Evolutionary conservation across 2,329 filamentous ascomycete species (phyloP), one percentile per base, ranked within the genome.

Genomic region (Hysterium pulicare): DNA sequence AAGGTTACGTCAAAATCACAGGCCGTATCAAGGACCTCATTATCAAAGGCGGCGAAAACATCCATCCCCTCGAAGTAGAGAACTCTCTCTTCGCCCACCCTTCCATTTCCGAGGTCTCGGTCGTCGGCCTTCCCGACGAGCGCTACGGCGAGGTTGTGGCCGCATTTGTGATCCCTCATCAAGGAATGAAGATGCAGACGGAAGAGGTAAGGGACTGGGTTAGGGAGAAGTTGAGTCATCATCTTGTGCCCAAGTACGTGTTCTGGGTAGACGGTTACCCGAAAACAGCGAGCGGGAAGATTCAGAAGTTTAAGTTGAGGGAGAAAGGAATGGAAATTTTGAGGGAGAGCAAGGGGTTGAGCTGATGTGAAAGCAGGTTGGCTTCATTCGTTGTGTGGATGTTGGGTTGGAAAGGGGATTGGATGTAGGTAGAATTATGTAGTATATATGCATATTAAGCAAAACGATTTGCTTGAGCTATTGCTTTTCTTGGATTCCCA

Each of bases 201-300:
- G 75, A 83, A 0, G 76, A 79, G 23, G 73, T 95, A 1, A 77
- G 81, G 57, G 66, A 69, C 1, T 96, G 87, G 87, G 89, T 96
- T 2, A 71, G 77, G 36, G 70, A 74, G 43, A 79, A 76, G 38
- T 65, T 97, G 48, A 81, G 80, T 50, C 87, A 91, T 66, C 80
- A 96, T 61, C 64, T 84, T 77, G 87, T 87, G 40, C 91, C 91
- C 0, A 93, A 87, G 67, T 81, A 91, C 61, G 78, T 97, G n/a
- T 95, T 95, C 62, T 95, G 87, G 78, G 75, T 87, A 0, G 76
- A 83, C 1, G 79, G 82, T n/a, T 94, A 87, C 62, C 91, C 91
- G 16, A 96, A 95, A 77, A 98, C 93, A 26, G 87, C 90, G 5
- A 95, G 89, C 64, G 91, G 91, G 19, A 98, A 98, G 79, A 90